A percentile compares a stretch with the other conserved stretches of the same genome.
These are phyloP conservation scores for Ramularia endophylla DNA, from an alignment of 2,329 filamentous ascomycete genomes.

Conservation along the genomic window DNA sequence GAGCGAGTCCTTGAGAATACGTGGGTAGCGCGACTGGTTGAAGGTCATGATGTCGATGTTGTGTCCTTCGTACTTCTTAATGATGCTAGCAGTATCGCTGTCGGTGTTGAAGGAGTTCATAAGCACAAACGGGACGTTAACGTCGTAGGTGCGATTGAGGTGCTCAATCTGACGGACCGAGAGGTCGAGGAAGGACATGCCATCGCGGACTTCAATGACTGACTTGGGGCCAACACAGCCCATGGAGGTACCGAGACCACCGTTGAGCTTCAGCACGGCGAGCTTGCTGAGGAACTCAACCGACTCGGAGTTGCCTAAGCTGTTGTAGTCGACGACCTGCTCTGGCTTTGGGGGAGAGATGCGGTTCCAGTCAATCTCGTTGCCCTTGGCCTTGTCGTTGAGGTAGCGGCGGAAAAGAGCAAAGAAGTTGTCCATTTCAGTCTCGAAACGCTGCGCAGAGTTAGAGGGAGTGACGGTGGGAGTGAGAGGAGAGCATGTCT, in stretches of 20 bases:
- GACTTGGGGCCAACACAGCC: slow-evolving; percentile 99
- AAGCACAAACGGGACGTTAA: slow-evolving; percentile 95
- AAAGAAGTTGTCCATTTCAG: slow-evolving; percentile 99
- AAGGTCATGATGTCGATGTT: slow-evolving; percentile 99
- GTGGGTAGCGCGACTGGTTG: slow-evolving; percentile 98
- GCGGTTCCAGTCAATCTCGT: slow-evolving; percentile 90
- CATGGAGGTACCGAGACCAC: slow-evolving; percentile 99
- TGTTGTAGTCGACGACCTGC: slow-evolving; percentile 93
- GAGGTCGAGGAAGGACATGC: slow-evolving; percentile 99
- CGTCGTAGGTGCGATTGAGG: slow-evolving; percentile 95
- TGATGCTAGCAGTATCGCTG: slow-evolving; percentile 94
- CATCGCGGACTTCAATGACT: slow-evolving; percentile 97
- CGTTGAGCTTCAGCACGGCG: slow-evolving; percentile 97
- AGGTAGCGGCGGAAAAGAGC: slow-evolving; percentile 96
- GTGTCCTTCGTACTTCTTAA: slow-evolving; percentile 99
- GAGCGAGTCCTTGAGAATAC: slow-evolving; percentile 96
- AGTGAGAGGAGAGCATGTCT: slow-evolving; percentile 6
- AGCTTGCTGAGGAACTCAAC: slow-evolving; percentile 96
- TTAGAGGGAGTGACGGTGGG: slow-evolving; percentile 1
- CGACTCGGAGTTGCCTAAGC: slow-evolving; percentile 81
- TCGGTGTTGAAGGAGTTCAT: slow-evolving; percentile 99
- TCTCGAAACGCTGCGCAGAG: slow-evolving; percentile 69
- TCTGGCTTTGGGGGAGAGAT: slow-evolving; percentile 88
- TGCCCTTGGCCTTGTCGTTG: slow-evolving; percentile 98
- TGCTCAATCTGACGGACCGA: slow-evolving; percentile 99